Conservation (phyloP, 2,329 filamentous ascomycete species). For the Claviceps digitariae region DNA sequence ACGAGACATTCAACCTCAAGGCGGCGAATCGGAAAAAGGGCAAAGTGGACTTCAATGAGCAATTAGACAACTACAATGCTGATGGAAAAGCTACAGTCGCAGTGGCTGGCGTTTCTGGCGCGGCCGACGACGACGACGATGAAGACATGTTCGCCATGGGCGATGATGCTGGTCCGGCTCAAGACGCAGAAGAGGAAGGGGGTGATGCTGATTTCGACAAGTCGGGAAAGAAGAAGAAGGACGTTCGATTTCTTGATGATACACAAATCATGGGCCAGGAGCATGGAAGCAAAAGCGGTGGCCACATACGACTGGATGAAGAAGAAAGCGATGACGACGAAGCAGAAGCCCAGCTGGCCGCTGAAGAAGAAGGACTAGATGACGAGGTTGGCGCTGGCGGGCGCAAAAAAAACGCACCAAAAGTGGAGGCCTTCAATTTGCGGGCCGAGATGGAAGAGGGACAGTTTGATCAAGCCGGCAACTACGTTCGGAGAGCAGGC, state of each 20-base stretch:
- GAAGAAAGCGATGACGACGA: constrained; percentile 48
- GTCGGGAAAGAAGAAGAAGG: constrained; percentile 45
- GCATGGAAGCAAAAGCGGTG: constrained; percentile 56
- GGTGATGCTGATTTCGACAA: constrained; percentile 20
- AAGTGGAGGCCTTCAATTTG: constrained; percentile 95
- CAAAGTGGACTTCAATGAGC: constrained; percentile 35
- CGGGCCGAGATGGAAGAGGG: constrained; percentile 82
- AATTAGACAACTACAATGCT: constrained; percentile 41
- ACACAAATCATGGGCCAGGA: constrained; percentile 69
- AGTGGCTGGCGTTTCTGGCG: constrained; percentile 14
- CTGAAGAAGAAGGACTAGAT: constrained; percentile 63
- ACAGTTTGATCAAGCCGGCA: constrained; percentile 78
- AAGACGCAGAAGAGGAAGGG: constrained; percentile 30
- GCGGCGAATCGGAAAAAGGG: constrained; percentile 45
- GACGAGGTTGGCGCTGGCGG: constrained; percentile 82
- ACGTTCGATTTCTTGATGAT: constrained; percentile 46
- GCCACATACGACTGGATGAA: constrained; percentile 50
- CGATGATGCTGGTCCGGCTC: constrained; percentile 27
- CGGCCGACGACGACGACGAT: constrained; percentile 45
- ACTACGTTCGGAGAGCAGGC: constrained; percentile 76
- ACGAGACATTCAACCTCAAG: constrained; percentile 73
- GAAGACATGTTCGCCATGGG: constrained; percentile 77
- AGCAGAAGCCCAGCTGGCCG: constrained; percentile 56
- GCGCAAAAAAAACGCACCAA: constrained; percentile 84
- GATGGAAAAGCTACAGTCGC: constrained; percentile 26